Percentiles rank a stretch among this genome's conserved stretches.
Evolutionary conservation across 1,139 yeast genomes (phyloP).

Genomic region (Suhomyces atakaporum): DNA sequence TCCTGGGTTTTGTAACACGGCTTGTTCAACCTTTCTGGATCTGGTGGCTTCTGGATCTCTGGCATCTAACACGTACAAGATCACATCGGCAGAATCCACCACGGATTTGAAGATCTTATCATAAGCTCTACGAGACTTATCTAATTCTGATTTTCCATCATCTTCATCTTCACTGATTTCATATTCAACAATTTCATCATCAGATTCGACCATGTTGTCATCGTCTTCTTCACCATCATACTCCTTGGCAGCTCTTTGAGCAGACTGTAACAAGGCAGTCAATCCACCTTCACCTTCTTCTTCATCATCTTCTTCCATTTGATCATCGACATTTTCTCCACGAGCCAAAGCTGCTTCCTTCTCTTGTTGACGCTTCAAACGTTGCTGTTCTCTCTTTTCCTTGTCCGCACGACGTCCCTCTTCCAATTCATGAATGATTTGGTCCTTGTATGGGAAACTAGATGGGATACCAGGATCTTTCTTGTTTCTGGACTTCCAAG

Average conservation of each 20-base stretch:
- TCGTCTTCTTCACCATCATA: conserved; percentile 57
- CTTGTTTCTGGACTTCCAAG: conserved; percentile 84
- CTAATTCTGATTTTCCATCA: conserved; percentile 48
- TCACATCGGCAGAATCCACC: conserved; percentile 87
- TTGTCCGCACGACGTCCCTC: conserved; percentile 60
- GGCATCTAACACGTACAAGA: conserved; percentile 91
- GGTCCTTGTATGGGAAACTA: conserved; percentile 89
- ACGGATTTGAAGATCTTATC: conserved; percentile 83
- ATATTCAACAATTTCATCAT: conserved; percentile 48
- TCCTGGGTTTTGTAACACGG: conserved; percentile 73
- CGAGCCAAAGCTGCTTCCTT: conserved; percentile 49
- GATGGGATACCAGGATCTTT: conserved; percentile 96
- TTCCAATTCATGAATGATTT: conserved; percentile 79
- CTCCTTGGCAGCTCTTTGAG: conserved; percentile 78
- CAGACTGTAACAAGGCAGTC: conserved; percentile 86
- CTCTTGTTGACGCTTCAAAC: conserved; percentile 48
- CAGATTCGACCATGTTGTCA: conserved; percentile 45
- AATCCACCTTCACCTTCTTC: conserved; percentile 60
- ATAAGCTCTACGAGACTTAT: conserved; percentile 88
- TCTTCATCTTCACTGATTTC: conserved; percentile 45
- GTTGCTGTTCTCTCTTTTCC: conserved; percentile 59
- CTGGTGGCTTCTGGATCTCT: conserved; percentile 97
- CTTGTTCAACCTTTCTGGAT: conserved; percentile 87
- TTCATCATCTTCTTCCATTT: conserved; percentile 42
- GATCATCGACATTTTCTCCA: conserved; percentile 43